A percentile compares a stretch with the other conserved stretches of the same genome.
phyloP scores from a whole-genome alignment of 2,329 filamentous ascomycete genomes.

The Beauveria bassiana region DNA sequence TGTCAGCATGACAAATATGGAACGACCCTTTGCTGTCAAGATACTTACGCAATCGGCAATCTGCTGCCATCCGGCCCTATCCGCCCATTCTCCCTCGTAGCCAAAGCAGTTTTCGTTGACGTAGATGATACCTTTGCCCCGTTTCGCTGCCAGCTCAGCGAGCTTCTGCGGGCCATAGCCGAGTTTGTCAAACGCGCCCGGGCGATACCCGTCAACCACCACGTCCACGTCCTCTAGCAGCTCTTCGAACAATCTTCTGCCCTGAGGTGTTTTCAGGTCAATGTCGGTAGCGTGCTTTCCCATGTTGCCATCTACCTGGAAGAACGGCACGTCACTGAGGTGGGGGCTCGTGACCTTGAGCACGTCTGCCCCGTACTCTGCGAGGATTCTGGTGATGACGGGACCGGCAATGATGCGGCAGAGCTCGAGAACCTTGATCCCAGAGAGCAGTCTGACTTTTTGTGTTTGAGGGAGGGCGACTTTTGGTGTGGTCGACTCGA shows the following conservation, averaged over 20 bases:
- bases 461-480: constrained; percentile 26
- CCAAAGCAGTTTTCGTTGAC: constrained; percentile 68
- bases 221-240: constrained; percentile 57
- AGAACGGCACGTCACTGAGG: constrained; percentile 64
- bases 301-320: constrained; percentile 65
- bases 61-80: constrained; percentile 62
- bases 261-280: constrained; percentile 49
- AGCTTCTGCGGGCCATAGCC: constrained; percentile 55
- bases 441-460: constrained; percentile 35
- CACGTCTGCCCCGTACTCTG: constrained; percentile 69
- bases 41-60: constrained; percentile 55
- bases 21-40: background rate
- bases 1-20: constrained; percentile 14
- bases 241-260: constrained; percentile 47
- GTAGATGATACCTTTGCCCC: constrained; percentile 58
- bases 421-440: constrained; percentile 66
- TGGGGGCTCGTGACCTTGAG: constrained; percentile 62
- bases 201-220: constrained; percentile 60
- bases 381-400: constrained; percentile 61
- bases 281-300: constrained; percentile 61
- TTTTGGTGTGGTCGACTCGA: constrained; percentile 43
- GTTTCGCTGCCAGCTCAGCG: constrained; percentile 40
- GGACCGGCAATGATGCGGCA: constrained; percentile 71
- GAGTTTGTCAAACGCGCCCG: constrained; percentile 53
- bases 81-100: constrained; percentile 49